Base-by-base conservation (phyloP, 257 asterid species). In the Solanum ossicruentum region DNA sequence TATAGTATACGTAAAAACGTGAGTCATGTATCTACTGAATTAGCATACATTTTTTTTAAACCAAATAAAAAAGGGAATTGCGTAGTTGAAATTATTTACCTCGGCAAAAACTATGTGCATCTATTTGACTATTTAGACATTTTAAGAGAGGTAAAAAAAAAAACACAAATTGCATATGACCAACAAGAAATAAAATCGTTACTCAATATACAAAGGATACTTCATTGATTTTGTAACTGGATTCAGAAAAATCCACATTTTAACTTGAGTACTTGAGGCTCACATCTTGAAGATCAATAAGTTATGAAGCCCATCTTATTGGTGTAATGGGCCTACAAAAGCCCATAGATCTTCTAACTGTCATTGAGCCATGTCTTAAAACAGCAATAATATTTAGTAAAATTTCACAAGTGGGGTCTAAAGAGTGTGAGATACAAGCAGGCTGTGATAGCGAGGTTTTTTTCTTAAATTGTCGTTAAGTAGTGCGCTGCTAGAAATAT, bases 361-460 rank as follows among this genome's bases (percentile, higher is more conserved):
- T 60, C 16, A 0, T n/a, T n/a, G 32, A 58, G n/a, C 7, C 13
- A 3, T 0, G 28, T n/a, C 28, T 10, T n/a, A n/a, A 58, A 58
- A n/a, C 8, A n/a, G 10, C 65, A 9, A 57, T 57, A 9, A 18
- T 18, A 20, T 3, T 3, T 6, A 3, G 1, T 57, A 3, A 57
- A 13, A 57, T 57, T 1, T 18, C 7, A 9, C 0, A 20, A 57
- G 12, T 8, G 2, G 21, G 0, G 1, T 3, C 9, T 58, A 10
- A 3, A 1, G 7, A 8, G 1, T 0, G 13, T 1, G 7, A 20
- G 9, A 58, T 20, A 20, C 3, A 58, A 1, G 3, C 3, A 28
- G 32, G 32, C 32, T 0, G 7, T 12, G 65, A 26, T 58, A 20
- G 28, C 4, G 7, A 58, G 15, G 9, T n/a, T 9, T 7, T n/a